Conservation (phyloP, 2,329 filamentous ascomycete species). For the Colletotrichum liaoningense region DNA sequence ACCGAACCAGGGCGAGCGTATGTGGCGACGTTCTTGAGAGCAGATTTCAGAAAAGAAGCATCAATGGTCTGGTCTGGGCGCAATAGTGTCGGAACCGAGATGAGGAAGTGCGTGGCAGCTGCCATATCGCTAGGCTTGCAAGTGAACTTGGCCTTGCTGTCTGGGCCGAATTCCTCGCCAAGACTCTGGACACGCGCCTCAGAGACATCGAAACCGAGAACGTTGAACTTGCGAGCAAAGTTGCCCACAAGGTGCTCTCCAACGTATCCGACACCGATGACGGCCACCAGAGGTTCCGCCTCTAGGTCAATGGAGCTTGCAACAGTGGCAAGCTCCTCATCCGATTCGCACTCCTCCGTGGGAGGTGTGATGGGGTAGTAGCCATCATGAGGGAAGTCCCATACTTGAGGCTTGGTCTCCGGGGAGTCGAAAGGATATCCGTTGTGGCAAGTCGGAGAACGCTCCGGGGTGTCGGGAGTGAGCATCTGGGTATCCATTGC, state of each 20-base stretch:
- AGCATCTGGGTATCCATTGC: slow-evolving; percentile 28
- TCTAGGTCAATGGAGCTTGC: slow-evolving; percentile 34
- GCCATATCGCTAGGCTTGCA: slow-evolving; percentile 47
- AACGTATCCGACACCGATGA: slow-evolving; percentile 66
- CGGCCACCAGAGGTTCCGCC: slow-evolving; percentile 53
- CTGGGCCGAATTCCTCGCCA: slow-evolving; percentile 41
- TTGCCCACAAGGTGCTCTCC: slow-evolving; percentile 59
- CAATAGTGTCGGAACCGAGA: slow-evolving; percentile 64
- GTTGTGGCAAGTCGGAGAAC: slow-evolving; percentile 23
- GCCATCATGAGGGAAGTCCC: slow-evolving; percentile 28
- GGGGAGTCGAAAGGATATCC: slow-evolving; percentile 24
- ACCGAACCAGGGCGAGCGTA: slow-evolving; percentile 57
- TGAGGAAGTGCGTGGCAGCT: slow-evolving; percentile 62
- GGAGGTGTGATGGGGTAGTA: slow-evolving; percentile 36
- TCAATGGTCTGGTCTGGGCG: slow-evolving; percentile 59
- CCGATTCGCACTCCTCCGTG: slow-evolving; percentile 36
- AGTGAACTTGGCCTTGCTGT: slow-evolving; percentile 50
- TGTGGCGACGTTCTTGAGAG: slow-evolving; percentile 52
- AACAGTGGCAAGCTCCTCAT: slow-evolving; percentile 34
- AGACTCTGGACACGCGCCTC: slow-evolving; percentile 50
- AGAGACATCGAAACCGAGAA: slow-evolving; percentile 63
- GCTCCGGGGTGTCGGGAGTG: slow-evolving; percentile 31
- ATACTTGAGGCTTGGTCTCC: slow-evolving; percentile 9
- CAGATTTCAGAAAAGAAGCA: slow-evolving; percentile 57
- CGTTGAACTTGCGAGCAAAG: slow-evolving; percentile 53